Base-by-base conservation (phyloP, 2,329 filamentous ascomycete genomes). In the Neonectria faginata region DNA sequence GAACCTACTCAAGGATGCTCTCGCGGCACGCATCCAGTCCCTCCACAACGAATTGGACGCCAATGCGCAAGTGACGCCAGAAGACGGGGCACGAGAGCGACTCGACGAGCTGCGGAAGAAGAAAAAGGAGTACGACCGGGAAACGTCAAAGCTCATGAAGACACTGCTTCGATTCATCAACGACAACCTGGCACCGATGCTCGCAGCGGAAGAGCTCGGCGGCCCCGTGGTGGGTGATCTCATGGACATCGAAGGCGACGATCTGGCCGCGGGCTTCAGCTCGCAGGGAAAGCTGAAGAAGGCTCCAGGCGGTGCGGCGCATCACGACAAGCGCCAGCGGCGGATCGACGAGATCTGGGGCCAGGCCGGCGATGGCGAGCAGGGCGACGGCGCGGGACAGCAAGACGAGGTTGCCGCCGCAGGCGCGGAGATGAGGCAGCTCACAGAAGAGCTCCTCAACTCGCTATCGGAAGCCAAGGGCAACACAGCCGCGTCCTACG, bases 181-280 rank as follows among this genome's bases (percentile, higher is more conserved):
- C 66, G 81, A 88, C 47, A 85, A 88, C 44, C 84, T 97, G 1
- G 91, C 91, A 1, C 80, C 86, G 3, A 92, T 95, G 88, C 83
- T 97, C 47, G 93, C 92, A 7, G 92, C 92, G 1, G 93, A 97
- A 79, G 92, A 94, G 73, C 84, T 94, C 1, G 93, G 93, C 8
- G 93, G 93, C 0, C 93, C 93, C 0, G 90, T 94, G 11, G 92
- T 94, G 1, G 92, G 93, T 3, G 91, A 93, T 69, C 83, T 90
- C 70, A 83, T 91, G 74, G 88, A 91, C 76, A 73, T 92, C 22
- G 79, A 89, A 82, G 71, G 85, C 9, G 85, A 91, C 48, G 86
- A 86, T 67, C 78, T 90, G 6, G 84, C 83, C 5, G 85, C 84
- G 9, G 88, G 87, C 1, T 90, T 90, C 75, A 89, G 83, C 68